Percentiles rank a stretch among this genome's conserved stretches.
Evolutionary conservation across 2,329 filamentous ascomycete species (phyloP).

Genomic region (Aspergillus alliaceus): DNA sequence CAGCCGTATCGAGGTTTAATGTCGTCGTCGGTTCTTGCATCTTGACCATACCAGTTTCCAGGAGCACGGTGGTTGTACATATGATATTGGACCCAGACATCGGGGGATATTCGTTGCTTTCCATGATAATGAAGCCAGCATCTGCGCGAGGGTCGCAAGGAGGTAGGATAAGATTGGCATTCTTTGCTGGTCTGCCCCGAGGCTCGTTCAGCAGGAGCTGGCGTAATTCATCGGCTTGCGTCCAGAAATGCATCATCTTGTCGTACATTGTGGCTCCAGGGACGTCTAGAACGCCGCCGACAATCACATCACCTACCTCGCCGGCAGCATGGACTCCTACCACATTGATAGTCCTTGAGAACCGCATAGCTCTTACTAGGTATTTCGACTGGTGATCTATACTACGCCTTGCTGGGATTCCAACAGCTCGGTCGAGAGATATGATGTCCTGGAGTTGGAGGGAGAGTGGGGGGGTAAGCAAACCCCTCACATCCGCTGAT

Average conservation of each 20-base stretch:
- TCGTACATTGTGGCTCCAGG: slow-evolving; percentile 44
- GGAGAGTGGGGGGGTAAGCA: no score
- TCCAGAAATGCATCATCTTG: slow-evolving; percentile 45
- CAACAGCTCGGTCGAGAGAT: no score
- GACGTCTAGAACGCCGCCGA: slow-evolving; percentile 49
- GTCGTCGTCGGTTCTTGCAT: slow-evolving; percentile 47
- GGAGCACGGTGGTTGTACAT: slow-evolving; percentile 43
- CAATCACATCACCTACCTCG: slow-evolving; percentile 50
- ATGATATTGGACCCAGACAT: slow-evolving; percentile 50
- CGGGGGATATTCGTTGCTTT: slow-evolving; percentile 46
- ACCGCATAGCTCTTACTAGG: no score
- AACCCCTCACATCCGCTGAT: no score
- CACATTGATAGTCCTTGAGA: no score
- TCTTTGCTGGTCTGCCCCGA: slow-evolving; percentile 42
- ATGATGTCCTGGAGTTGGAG: no score
- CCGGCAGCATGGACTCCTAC: no score
- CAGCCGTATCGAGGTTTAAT: no score
- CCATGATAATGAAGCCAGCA: slow-evolving; percentile 48
- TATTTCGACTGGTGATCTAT: no score
- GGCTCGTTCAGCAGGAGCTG: slow-evolving; percentile 49
- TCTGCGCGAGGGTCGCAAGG: slow-evolving; percentile 46
- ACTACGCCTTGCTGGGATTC: no score
- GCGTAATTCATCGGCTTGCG: slow-evolving; percentile 40
- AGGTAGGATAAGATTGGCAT: slow-evolving; percentile 42
- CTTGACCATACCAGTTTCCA: slow-evolving; percentile 49